Evolutionary conservation across 768 basidiomycete species (phyloP).

Genomic region (Amanita muscaria): DNA sequence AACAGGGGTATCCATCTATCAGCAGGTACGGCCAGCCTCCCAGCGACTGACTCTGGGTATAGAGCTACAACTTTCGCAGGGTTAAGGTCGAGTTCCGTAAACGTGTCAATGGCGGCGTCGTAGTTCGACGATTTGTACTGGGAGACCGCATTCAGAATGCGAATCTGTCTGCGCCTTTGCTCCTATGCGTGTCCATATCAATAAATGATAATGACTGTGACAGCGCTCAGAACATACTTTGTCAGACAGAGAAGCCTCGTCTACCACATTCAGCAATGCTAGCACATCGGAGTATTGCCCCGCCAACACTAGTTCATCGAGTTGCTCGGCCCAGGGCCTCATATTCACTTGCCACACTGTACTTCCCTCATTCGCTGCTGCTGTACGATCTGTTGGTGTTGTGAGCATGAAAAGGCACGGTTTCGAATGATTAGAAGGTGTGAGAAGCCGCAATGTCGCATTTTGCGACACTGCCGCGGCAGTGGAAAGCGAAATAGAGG

Average conservation of each 20-base stretch:
- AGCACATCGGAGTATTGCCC: conserved; percentile 73
- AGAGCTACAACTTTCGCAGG: conserved; percentile 91
- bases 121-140: conserved; percentile 64
- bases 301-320: conserved; percentile 70
- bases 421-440: conserved; percentile 41
- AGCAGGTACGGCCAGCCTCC: conserved; percentile 59
- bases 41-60: conserved; percentile 76
- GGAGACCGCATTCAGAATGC: conserved; percentile 69
- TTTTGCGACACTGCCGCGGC: conserved; percentile 25
- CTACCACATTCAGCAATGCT: conserved; percentile 65
- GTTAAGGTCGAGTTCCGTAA: conserved; percentile 82
- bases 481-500: conserved; percentile 13
- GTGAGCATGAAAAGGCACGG: conserved; percentile 56
- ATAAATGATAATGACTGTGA: background rate
- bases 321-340: conserved; percentile 68
- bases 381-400: conserved; percentile 65
- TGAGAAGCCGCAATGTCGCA: conserved; percentile 56
- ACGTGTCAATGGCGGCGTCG: conserved; percentile 75
- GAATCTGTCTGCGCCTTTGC: conserved; percentile 47
- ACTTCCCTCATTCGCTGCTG: conserved; percentile 61
- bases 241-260: conserved; percentile 48
- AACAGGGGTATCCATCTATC: conserved; percentile 77
- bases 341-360: conserved; percentile 70
- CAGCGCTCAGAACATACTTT: conserved; percentile 38
- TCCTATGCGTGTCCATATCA: conserved; percentile 28